Evolutionary conservation across 2,329 filamentous ascomycete genomes (phyloP).

Genomic region (Penicillium sp.): DNA sequence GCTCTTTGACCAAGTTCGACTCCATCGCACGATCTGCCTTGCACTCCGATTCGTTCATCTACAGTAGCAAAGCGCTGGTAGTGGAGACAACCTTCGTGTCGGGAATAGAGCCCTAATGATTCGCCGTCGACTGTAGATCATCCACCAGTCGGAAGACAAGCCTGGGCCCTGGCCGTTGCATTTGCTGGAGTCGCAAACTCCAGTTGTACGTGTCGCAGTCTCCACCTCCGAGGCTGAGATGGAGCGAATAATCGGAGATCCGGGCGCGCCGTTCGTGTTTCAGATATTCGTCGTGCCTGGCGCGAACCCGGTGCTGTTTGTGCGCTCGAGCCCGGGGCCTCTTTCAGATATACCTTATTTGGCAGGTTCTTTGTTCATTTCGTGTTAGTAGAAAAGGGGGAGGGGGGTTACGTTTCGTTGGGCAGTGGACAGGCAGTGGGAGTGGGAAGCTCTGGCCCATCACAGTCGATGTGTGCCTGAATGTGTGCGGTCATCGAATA

Average conservation of each 20-base stretch:
- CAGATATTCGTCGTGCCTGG: neutral
- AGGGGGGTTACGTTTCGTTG: no score
- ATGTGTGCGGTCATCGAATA: neutral
- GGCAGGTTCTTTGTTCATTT: no score
- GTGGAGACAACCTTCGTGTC: neutral
- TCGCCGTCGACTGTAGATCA: constrained; percentile 8
- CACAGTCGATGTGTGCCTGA: neutral
- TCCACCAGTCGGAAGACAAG: constrained; percentile 12
- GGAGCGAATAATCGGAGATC: constrained; percentile 9
- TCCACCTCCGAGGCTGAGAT: constrained; percentile 3
- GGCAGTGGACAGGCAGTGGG: no score
- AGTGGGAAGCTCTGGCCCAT: no score
- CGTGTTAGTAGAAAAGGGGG: no score
- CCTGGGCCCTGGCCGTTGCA: constrained; percentile 4
- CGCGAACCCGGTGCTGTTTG: neutral
- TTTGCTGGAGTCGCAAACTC: neutral
- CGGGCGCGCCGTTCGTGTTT: constrained; percentile 5
- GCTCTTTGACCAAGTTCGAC: neutral
- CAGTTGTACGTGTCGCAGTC: constrained; percentile 10
- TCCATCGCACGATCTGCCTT: constrained; percentile 3
- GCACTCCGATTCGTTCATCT: constrained; percentile 10
- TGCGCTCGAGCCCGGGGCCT: neutral
- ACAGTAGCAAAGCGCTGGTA: neutral
- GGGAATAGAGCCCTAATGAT: neutral
- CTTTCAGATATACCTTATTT: no score